A percentile compares a stretch with the other conserved stretches of the same genome.
Evolutionary conservation across 202 grass and related monocot genomes (phyloP).

Genomic region (Cymbopogon flexuosus): DNA sequence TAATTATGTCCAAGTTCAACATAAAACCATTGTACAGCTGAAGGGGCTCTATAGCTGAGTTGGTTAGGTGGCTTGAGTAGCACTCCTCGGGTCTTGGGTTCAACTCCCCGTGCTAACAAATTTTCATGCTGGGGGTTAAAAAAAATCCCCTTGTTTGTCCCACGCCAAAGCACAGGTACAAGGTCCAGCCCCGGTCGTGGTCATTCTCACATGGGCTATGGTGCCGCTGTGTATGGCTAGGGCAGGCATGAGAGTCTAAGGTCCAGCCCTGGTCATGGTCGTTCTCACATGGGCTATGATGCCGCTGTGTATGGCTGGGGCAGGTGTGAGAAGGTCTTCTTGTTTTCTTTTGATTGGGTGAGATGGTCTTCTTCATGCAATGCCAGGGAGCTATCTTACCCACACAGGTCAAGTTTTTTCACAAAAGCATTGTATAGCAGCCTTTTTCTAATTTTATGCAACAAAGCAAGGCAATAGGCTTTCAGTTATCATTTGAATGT

Average conservation of each 20-base stretch:
- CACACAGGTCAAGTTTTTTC: background rate
- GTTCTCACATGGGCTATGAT: background rate
- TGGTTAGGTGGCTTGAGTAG: background rate
- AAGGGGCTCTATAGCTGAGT: background rate
- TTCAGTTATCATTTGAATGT: background rate
- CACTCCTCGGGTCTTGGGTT: background rate
- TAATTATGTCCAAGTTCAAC: background rate
- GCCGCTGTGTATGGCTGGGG: background rate
- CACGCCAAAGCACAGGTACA: background rate
- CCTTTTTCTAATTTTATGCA: constrained; percentile 14
- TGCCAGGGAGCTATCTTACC: background rate
- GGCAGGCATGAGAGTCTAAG: background rate
- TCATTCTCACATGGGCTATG: background rate
- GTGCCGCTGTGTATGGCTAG: background rate
- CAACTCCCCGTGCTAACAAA: background rate
- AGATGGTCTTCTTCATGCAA: background rate
- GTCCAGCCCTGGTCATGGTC: background rate
- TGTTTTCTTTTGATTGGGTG: background rate
- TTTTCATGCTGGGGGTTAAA: background rate
- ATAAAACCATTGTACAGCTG: background rate
- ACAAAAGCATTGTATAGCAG: background rate
- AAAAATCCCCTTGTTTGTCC: background rate
- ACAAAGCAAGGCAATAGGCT: background rate
- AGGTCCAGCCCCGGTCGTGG: background rate
- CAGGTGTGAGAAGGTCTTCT: background rate